Percentiles rank a stretch among this genome's conserved stretches.
Conservation (phyloP, 331 rosid genomes). For the Erythrophleum ivorense region DNA sequence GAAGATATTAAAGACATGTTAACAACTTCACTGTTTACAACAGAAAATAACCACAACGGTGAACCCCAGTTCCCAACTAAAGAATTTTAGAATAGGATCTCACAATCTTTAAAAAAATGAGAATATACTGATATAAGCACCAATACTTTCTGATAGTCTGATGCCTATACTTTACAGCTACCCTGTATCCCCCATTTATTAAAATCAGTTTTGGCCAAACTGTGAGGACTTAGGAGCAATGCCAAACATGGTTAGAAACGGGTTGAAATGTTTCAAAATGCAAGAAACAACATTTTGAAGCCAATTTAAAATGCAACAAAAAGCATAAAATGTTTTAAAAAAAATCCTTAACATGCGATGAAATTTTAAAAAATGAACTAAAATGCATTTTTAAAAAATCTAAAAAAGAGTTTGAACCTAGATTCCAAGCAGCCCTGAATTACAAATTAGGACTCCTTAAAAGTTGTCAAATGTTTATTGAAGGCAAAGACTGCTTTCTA, state of each 20-base stretch:
- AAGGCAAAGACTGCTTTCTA: constrained; percentile 6
- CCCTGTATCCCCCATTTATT: neutral
- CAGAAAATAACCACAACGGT: neutral
- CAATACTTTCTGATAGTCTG: neutral
- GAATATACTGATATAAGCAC: neutral
- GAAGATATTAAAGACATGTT: neutral
- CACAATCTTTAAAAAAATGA: neutral
- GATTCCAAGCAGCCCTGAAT: neutral
- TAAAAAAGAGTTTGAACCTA: neutral
- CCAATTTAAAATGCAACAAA: neutral
- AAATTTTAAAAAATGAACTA: neutral
- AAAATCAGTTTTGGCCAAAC: neutral
- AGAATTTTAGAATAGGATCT: neutral
- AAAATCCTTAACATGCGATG: neutral
- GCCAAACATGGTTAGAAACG: neutral
- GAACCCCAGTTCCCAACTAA: constrained; percentile 3
- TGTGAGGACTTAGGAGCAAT: neutral
- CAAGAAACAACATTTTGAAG: neutral
- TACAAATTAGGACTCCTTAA: neutral
- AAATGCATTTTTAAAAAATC: neutral
- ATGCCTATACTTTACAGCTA: neutral
- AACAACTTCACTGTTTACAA: neutral
- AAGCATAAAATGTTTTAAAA: neutral
- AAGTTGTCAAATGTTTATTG: neutral
- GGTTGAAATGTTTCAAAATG: neutral